phyloP scores from a whole-genome alignment of 1,139 yeast genomes.

The Saccharomyces hybrid region DNA sequence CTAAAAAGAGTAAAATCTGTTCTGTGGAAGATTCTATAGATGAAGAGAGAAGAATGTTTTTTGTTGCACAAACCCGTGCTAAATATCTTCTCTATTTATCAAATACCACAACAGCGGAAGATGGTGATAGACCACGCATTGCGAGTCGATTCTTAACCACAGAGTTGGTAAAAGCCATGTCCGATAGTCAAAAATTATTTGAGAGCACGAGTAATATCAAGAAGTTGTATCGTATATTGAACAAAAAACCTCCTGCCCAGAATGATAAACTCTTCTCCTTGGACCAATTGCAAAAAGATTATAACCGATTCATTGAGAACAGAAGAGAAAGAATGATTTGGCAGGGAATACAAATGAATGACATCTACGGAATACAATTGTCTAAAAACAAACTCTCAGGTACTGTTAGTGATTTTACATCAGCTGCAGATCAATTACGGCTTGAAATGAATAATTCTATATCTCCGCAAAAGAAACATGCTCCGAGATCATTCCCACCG shows the following conservation, averaged over 20 bases:
- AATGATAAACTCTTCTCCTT: conserved; percentile 17
- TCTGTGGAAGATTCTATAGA: conserved; percentile 32
- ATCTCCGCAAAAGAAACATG: background rate
- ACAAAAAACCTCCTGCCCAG: conserved; percentile 9
- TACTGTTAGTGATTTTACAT: conserved; percentile 16
- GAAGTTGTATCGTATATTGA: conserved; percentile 17
- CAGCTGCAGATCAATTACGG: conserved; percentile 24
- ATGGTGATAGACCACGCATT: conserved; percentile 15
- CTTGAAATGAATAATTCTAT: background rate
- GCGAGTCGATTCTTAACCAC: conserved; percentile 29
- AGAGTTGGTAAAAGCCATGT: conserved; percentile 24
- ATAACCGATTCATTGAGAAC: conserved; percentile 21
- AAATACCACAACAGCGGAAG: conserved; percentile 23
- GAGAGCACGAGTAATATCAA: conserved; percentile 16
- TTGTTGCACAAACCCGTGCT: conserved; percentile 85
- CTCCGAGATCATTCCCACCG: too few species aligned
- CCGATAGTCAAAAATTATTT: conserved; percentile 25
- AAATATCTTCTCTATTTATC: conserved; percentile 40
- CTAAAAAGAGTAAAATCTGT: conserved; percentile 13
- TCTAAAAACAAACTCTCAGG: background rate
- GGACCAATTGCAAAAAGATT: conserved; percentile 24
- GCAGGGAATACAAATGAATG: conserved; percentile 22
- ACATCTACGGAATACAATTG: conserved; percentile 15
- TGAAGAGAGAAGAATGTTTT: conserved; percentile 79
- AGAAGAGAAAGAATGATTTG: conserved; percentile 27